Conservation (phyloP, 1,284 basidiomycete genomes). For the Golubevia pallescens region DNA sequence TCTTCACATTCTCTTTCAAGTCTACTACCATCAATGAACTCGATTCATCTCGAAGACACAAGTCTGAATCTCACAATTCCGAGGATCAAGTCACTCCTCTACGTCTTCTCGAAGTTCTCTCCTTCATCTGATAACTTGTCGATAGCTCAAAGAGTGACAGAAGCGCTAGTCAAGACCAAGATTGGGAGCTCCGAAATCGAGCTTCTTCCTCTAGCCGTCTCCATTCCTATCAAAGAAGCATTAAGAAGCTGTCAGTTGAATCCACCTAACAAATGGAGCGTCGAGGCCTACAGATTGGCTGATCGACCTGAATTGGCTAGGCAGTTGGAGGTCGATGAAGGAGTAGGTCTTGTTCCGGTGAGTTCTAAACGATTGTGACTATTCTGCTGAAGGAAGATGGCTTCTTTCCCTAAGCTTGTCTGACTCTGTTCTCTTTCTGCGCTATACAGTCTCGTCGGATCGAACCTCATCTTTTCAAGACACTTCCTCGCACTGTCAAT, state of each 20-base stretch:
- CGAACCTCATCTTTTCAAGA: slow-evolving; percentile 7
- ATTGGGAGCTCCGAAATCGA: neutral
- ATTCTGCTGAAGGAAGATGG: neutral
- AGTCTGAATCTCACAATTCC: neutral
- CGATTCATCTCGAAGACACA: neutral
- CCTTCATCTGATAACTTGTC: no score
- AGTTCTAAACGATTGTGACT: neutral
- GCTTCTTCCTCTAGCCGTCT: neutral
- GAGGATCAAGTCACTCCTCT: no score
- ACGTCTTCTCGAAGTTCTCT: no score
- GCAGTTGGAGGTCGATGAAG: neutral
- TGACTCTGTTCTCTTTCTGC: neutral
- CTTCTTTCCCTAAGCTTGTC: neutral
- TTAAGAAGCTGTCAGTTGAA: neutral
- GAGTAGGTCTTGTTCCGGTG: neutral
- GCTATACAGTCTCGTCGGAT: neutral
- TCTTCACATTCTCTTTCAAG: neutral
- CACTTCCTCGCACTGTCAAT: slow-evolving; percentile 22
- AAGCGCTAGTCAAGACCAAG: no score
- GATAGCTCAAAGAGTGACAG: no score
- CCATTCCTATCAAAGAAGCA: slow-evolving; percentile 1
- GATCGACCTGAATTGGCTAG: neutral
- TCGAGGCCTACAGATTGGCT: neutral
- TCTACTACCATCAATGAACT: no score
- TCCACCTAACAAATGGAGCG: neutral